Evolutionary conservation across 768 basidiomycete species (phyloP).

Genomic region (Chalciporus sphaerocephalus): DNA sequence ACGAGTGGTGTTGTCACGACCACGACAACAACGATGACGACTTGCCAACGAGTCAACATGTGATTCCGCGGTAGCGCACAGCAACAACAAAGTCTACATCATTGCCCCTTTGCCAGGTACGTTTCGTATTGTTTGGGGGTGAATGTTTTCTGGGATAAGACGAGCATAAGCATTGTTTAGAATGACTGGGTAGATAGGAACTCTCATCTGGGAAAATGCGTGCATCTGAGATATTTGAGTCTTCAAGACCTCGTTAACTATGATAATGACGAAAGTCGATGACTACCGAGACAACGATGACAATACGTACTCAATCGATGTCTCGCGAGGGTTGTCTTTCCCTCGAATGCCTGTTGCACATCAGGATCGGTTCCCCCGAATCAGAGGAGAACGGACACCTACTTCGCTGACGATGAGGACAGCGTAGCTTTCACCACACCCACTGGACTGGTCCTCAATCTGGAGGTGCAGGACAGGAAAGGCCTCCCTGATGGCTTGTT

Average conservation of each 20-base stretch:
- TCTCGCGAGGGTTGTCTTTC: conserved; percentile 72
- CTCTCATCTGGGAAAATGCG: conserved; percentile 78
- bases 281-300: background rate
- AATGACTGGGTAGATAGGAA: background rate
- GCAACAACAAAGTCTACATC: too few relatives aligned
- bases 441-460: conserved; percentile 72
- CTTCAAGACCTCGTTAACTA: conserved; percentile 78
- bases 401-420: conserved; percentile 77
- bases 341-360: conserved; percentile 63
- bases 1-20: too few relatives aligned
- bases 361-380: background rate
- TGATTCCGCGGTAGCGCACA: too few relatives aligned
- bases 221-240: conserved; percentile 75
- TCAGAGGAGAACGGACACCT: conserved; percentile 15
- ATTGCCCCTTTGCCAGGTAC: conserved; percentile 35
- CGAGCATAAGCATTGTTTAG: background rate
- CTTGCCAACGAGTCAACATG: too few relatives aligned
- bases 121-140: conserved; percentile 65
- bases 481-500: conserved; percentile 57
- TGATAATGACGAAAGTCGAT: conserved; percentile 3
- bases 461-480: conserved; percentile 65
- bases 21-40: too few relatives aligned
- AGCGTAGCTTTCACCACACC: conserved; percentile 76
- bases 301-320: conserved; percentile 59
- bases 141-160: conserved; percentile 58